phyloP scores from a whole-genome alignment of 257 asterid genomes.

The Penstemon eatonii region DNA sequence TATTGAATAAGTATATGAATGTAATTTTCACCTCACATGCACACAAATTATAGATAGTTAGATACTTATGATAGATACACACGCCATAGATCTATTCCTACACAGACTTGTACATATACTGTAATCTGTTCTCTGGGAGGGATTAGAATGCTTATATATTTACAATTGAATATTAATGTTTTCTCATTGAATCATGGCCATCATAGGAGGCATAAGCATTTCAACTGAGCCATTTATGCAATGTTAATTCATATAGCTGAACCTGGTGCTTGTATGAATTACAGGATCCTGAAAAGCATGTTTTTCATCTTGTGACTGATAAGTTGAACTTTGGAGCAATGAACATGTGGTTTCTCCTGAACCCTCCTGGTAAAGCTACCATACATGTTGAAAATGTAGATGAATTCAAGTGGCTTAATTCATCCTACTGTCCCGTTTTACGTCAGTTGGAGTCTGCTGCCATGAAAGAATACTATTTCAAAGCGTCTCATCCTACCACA shows the following conservation, averaged over 20 bases:
- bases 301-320: slow-evolving; percentile 96
- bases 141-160: too few species aligned
- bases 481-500: slow-evolving; percentile 93
- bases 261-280: slow-evolving; percentile 27
- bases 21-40: neutral
- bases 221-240: slow-evolving; percentile 22
- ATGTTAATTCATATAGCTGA: slow-evolving; percentile 5
- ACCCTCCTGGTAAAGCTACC: slow-evolving; percentile 97
- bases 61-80: slow-evolving; percentile 2
- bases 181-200: slow-evolving; percentile 17
- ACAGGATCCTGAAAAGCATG: slow-evolving; percentile 95
- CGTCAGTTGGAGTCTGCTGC: slow-evolving; percentile 94
- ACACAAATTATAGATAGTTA: neutral
- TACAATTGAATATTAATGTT: neutral
- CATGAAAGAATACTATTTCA: slow-evolving; percentile 96
- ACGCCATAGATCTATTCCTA: neutral
- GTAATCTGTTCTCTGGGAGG: neutral
- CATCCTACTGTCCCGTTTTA: slow-evolving; percentile 90
- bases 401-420: slow-evolving; percentile 95
- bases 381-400: slow-evolving; percentile 96
- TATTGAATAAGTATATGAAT: neutral
- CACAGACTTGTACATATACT: neutral
- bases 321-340: slow-evolving; percentile 97
- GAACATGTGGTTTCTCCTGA: slow-evolving; percentile 99
- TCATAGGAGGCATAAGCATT: slow-evolving; percentile 16